These are phyloP conservation scores for Aureobasidium namibiae DNA, from an alignment of 2,329 filamentous ascomycete species.

Conservation along the genomic window DNA sequence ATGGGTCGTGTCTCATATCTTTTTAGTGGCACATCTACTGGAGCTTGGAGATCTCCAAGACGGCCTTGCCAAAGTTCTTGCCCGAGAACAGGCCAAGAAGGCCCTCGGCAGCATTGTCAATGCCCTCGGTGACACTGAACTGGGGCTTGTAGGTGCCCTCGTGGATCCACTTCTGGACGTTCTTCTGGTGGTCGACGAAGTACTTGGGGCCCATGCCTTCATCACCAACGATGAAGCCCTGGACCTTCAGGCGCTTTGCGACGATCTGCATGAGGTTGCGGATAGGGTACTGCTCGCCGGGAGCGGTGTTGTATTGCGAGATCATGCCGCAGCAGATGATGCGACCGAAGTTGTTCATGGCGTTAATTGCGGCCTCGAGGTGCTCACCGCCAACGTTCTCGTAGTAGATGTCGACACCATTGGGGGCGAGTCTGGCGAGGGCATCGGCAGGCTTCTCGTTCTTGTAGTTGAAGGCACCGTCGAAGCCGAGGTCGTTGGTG, in stretches of 20 bases:
- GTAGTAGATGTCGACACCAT: conserved; percentile 77
- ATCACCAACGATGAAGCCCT: conserved; percentile 68
- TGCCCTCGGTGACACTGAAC: conserved; percentile 61
- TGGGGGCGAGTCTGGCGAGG: conserved; percentile 60
- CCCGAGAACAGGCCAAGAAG: conserved; percentile 68
- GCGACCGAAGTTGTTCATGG: conserved; percentile 58
- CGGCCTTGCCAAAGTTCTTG: conserved; percentile 79
- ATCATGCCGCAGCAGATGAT: conserved; percentile 62
- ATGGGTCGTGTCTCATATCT: conserved; percentile 2
- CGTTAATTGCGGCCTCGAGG: conserved; percentile 57
- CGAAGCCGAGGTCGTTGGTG: conserved; percentile 59
- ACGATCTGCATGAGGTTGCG: conserved; percentile 58
- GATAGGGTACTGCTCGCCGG: conserved; percentile 54
- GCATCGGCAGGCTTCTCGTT: conserved; percentile 64
- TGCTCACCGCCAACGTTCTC: conserved; percentile 71
- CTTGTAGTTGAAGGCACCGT: conserved; percentile 82
- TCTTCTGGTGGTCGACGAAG: conserved; percentile 63
- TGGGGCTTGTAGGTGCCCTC: conserved; percentile 68
- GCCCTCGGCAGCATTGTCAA: conserved; percentile 67
- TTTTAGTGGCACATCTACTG: background rate
- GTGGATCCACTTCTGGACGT: conserved; percentile 64
- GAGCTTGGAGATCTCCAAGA: conserved; percentile 53
- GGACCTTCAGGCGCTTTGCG: conserved; percentile 59
- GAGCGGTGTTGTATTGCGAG: conserved; percentile 62
- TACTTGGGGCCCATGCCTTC: conserved; percentile 59